phyloP scores from a whole-genome alignment of 2,329 filamentous ascomycete genomes.

The Cryphonectria radicalis region DNA sequence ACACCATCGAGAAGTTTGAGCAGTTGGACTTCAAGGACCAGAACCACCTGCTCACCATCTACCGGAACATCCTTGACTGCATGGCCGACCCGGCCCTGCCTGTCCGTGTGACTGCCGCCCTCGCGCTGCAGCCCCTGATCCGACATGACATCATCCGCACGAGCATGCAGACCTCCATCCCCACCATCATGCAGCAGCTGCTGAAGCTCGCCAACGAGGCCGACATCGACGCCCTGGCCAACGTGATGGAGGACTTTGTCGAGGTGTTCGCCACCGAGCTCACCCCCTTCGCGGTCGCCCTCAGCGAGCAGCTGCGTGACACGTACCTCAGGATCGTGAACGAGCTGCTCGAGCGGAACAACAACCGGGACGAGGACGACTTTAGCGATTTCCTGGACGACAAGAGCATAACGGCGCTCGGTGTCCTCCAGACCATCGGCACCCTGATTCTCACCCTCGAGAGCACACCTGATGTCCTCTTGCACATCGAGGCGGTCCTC shows the following conservation, averaged over 20 bases:
- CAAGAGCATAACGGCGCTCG: slow-evolving; percentile 96
- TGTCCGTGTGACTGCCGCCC: slow-evolving; percentile 89
- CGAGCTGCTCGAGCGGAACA: slow-evolving; percentile 87
- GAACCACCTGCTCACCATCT: slow-evolving; percentile 94
- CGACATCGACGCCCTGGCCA: slow-evolving; percentile 94
- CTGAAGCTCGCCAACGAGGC: slow-evolving; percentile 97
- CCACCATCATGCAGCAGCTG: slow-evolving; percentile 98
- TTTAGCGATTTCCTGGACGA: slow-evolving; percentile 95
- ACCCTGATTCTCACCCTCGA: slow-evolving; percentile 96
- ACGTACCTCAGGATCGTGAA: slow-evolving; percentile 94
- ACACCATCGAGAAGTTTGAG: slow-evolving; percentile 98
- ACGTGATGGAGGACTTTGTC: slow-evolving; percentile 99
- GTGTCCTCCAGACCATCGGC: slow-evolving; percentile 95
- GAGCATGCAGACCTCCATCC: slow-evolving; percentile 97
- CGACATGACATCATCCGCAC: slow-evolving; percentile 91
- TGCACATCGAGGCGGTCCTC: slow-evolving; percentile 91
- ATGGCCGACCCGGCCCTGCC: slow-evolving; percentile 95
- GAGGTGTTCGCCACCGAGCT: slow-evolving; percentile 97
- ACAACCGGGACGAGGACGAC: slow-evolving; percentile 73
- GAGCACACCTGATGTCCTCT: slow-evolving; percentile 92
- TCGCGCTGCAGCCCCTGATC: slow-evolving; percentile 93
- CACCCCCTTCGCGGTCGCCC: slow-evolving; percentile 92
- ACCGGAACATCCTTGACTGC: slow-evolving; percentile 93
- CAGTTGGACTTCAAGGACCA: slow-evolving; percentile 95
- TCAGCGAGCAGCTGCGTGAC: slow-evolving; percentile 93